Evolutionary conservation across 164 flowering plant genomes (phyloP).

Genomic region (Tetracentron sinense): DNA sequence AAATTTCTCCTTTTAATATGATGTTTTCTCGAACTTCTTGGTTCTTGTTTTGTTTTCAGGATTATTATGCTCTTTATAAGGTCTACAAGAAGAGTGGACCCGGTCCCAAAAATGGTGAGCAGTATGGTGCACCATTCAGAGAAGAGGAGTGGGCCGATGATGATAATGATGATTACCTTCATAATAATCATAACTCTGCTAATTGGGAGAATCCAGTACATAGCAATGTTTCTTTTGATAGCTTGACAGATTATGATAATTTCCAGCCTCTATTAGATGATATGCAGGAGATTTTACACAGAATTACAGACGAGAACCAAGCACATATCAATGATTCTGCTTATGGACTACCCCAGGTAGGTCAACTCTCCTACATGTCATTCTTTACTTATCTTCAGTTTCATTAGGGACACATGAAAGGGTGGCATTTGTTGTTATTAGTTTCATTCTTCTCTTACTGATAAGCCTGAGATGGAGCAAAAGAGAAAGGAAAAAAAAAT

Average conservation of each 20-base stretch:
- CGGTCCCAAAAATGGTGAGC: slow-evolving; percentile 98
- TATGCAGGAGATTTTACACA: slow-evolving; percentile 31
- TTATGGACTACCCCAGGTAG: slow-evolving; percentile 31
- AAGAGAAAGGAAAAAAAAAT: no score
- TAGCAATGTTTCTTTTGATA: no score
- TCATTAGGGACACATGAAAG: no score
- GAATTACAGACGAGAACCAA: slow-evolving; percentile 28
- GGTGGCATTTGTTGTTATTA: no score
- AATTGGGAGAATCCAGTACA: slow-evolving; percentile 12
- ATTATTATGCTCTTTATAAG: slow-evolving; percentile 82
- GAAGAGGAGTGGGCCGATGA: slow-evolving; percentile 94
- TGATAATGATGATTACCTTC: slow-evolving; percentile 31
- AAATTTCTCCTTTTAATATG: no score
- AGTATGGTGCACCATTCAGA: slow-evolving; percentile 86
- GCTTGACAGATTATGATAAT: no score
- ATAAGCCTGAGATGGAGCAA: no score
- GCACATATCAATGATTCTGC: slow-evolving; percentile 13
- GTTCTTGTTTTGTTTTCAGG: no score
- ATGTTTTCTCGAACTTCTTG: no score
- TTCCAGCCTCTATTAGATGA: slow-evolving; percentile 14
- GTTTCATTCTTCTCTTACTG: no score
- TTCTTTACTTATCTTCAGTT: no score
- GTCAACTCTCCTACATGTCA: no score
- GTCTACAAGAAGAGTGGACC: slow-evolving; percentile 87
- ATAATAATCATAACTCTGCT: slow-evolving; percentile 9